These are phyloP conservation scores for Alternaria infectoria DNA, from an alignment of 2,329 filamentous ascomycete genomes.

Conservation along the genomic window DNA sequence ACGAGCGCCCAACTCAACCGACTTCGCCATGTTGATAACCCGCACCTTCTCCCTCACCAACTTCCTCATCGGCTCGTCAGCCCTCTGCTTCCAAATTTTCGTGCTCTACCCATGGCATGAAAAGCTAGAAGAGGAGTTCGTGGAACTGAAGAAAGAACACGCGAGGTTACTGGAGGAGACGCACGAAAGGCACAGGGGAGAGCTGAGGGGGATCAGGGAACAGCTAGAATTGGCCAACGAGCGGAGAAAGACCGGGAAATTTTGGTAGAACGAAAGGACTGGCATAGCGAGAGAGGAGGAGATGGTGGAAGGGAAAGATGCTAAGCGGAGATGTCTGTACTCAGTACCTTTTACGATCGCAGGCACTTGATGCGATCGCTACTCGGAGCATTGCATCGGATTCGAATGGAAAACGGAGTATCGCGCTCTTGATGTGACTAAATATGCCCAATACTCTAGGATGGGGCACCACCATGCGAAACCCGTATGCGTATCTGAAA, in stretches of 20 bases:
- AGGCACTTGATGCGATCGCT: too few species aligned
- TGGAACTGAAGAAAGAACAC: conserved; percentile 65
- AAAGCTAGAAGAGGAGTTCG: conserved; percentile 67
- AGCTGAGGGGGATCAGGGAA: conserved; percentile 28
- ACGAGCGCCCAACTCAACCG: too few species aligned
- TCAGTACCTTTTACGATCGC: too few species aligned
- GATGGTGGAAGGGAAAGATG: too few species aligned
- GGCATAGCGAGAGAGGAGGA: background rate
- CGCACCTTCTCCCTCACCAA: conserved; percentile 67
- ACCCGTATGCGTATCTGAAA: background rate
- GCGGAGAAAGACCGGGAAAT: conserved; percentile 11
- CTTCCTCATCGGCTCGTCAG: conserved; percentile 69
- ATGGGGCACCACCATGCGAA: background rate
- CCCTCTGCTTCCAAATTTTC: conserved; percentile 70
- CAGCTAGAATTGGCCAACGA: conserved; percentile 27
- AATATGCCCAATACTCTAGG: background rate
- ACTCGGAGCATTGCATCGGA: background rate
- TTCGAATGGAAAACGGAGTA: background rate
- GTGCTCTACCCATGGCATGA: conserved; percentile 76
- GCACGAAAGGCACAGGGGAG: conserved; percentile 22
- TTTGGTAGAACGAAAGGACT: conserved; percentile 5
- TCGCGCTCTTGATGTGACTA: background rate
- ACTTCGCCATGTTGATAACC: too few species aligned
- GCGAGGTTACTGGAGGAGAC: conserved; percentile 35
- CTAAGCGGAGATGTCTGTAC: too few species aligned